Percentiles rank a stretch among this genome's conserved stretches.
Evolutionary conservation across 305 asterid genomes (phyloP).

Genomic region (Fraxinus nigra): DNA sequence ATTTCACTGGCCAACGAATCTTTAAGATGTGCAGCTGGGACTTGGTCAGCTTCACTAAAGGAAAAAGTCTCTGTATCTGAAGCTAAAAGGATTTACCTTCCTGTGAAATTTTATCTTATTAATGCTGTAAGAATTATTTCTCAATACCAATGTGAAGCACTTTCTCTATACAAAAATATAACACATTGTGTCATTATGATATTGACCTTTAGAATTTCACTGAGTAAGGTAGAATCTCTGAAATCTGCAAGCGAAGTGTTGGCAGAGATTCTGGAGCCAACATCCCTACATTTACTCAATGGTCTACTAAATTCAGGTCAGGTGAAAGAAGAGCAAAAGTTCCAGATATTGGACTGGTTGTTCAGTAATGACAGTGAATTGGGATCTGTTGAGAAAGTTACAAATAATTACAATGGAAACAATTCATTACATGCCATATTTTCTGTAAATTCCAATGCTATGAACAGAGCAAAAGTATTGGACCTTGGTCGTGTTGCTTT

Average conservation of each 20-base stretch:
- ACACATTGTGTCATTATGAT: constrained; percentile 57
- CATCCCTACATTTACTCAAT: constrained; percentile 82
- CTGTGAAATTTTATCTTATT: constrained; percentile 84
- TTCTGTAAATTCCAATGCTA: constrained; percentile 39
- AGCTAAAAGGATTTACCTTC: constrained; percentile 89
- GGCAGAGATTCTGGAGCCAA: constrained; percentile 78
- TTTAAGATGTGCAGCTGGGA: constrained; percentile 67
- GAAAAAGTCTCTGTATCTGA: constrained; percentile 56
- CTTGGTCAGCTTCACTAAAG: constrained; percentile 58
- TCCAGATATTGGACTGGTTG: constrained; percentile 73
- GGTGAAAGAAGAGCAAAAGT: constrained; percentile 59
- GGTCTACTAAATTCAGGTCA: constrained; percentile 69
- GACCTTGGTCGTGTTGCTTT: constrained; percentile 59
- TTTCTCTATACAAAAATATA: constrained; percentile 69
- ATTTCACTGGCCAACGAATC: constrained; percentile 73
- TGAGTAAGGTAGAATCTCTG: constrained; percentile 58
- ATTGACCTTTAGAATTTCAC: constrained; percentile 64
- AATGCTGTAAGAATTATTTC: constrained; percentile 90
- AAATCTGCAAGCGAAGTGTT: constrained; percentile 62
- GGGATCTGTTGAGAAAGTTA: constrained; percentile 26
- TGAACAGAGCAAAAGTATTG: constrained; percentile 48
- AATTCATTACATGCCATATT: constrained; percentile 40
- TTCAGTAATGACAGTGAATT: constrained; percentile 38
- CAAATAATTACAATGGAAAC: constrained; percentile 18
- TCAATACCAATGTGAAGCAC: constrained; percentile 70